phyloP scores from a whole-genome alignment of 108 stramenopile species.

The Skeletonema costatum region DNA sequence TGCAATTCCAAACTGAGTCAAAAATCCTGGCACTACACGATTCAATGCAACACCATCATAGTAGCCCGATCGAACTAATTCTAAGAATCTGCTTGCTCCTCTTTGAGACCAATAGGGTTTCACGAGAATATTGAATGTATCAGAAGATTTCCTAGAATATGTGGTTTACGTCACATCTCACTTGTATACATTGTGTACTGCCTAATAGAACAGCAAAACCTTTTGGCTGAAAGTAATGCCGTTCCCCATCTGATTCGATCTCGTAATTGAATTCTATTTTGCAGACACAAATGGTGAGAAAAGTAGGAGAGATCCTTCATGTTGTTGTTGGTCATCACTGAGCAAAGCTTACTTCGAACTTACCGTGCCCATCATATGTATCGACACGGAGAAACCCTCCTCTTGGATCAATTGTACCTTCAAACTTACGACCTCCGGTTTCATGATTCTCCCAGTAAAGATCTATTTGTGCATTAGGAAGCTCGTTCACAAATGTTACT shows the following conservation, averaged over 20 bases:
- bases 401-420: constrained; percentile 8
- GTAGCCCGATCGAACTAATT: constrained; percentile 31
- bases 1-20: constrained; percentile 65
- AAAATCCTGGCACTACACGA: constrained; percentile 72
- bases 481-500: constrained; percentile 33
- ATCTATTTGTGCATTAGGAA: constrained; percentile 27
- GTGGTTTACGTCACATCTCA: constrained; percentile 23
- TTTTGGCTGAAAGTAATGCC: constrained; percentile 18
- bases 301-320: neutral
- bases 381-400: constrained; percentile 13
- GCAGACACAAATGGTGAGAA: neutral
- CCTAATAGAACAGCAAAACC: constrained; percentile 15
- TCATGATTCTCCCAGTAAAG: constrained; percentile 44
- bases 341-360: neutral
- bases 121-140: constrained; percentile 33
- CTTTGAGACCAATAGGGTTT: constrained; percentile 46
- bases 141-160: neutral
- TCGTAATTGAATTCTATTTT: constrained; percentile 31
- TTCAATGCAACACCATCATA: constrained; percentile 78
- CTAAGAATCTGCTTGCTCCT: constrained; percentile 36
- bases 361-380: constrained; percentile 13
- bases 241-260: neutral
- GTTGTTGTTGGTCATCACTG: neutral
- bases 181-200: constrained; percentile 10
- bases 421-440: constrained; percentile 18